Base-by-base conservation (phyloP, 371 early-diverging fungal genomes). In the Mucor saturninus region DNA sequence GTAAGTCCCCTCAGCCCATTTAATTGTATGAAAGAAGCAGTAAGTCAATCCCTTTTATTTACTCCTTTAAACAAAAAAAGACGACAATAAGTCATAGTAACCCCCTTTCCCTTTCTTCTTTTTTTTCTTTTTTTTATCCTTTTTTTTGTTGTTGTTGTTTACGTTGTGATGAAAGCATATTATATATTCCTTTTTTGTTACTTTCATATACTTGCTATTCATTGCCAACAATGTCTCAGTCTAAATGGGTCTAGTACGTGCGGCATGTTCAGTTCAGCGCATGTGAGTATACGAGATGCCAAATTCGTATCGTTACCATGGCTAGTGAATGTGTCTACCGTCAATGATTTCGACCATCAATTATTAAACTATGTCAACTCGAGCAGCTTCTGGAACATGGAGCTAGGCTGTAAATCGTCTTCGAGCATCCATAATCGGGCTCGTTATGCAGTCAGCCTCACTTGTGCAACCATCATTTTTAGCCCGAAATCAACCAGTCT, bases 381-480 rank as follows among this genome's bases (percentile, higher is more conserved):
- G n/a, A 40, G 71, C 7, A 61, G 54, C 11, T 59, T 61, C 64
- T 72, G 72, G 65, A 59, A 69, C 10, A 37, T 63, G 29, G 64
- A 65, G 28, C 28, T 73, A n/a, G 74, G 74, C 7, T 76, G 77
- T 55, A 40, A 59, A 40, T 59, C 59, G 21, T 31, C 62, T 6
- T 62, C 52, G 10, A 21, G 21, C 21, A 54, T 64, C 11, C 52
- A 43, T 7, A 66, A 75, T 54, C n/a, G 56, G 26, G 72, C 79
- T 40, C 73, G 74, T 31, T 78, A 78, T 57, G 69, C 74, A 15
- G 55, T 78, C 31, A 71, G 71, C 29, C 52, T 64, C 13, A 50
- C 71, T n/a, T 78, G 79, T 62, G 71, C 75, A 32, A 48, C 60
- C 8, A 58, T 78, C 21, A 59, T 73, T 7, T 67, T 69, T 28